Conservation (phyloP, 1,284 basidiomycete genomes). For the Trichosporon sp. region DNA sequence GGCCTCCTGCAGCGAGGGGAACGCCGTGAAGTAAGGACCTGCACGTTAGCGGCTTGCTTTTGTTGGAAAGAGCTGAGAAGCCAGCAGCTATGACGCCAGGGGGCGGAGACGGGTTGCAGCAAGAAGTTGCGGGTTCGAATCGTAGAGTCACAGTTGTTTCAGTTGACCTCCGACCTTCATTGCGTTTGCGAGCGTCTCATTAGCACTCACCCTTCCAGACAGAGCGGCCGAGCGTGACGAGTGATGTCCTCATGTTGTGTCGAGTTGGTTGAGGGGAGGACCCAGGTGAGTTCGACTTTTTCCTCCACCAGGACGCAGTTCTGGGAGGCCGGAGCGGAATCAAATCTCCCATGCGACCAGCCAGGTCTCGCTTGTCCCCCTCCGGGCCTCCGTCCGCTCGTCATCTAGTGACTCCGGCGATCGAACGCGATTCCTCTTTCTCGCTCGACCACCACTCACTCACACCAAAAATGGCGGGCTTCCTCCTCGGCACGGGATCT, state of each 20-base stretch:
- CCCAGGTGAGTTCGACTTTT: constrained; percentile 14
- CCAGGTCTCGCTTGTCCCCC: background rate
- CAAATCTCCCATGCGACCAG: constrained; percentile 9
- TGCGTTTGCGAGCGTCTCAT: background rate
- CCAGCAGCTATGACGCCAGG: background rate
- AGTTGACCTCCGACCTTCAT: background rate
- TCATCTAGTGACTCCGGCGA: background rate
- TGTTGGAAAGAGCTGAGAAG: background rate
- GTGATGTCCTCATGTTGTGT: constrained; percentile 19
- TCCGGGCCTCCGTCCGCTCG: constrained; percentile 5
- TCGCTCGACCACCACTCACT: background rate
- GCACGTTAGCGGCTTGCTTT: background rate
- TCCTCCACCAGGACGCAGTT: background rate
- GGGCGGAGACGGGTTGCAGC: no score
- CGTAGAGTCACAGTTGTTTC: background rate
- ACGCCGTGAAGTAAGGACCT: constrained; percentile 94
- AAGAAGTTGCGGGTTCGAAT: background rate
- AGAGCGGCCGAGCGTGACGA: constrained; percentile 38
- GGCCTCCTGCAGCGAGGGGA: constrained; percentile 82
- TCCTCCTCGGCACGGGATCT: constrained; percentile 41
- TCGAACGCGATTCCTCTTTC: background rate
- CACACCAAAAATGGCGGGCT: constrained; percentile 36
- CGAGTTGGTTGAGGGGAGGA: background rate
- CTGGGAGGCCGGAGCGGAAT: constrained; percentile 4
- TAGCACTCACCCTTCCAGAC: constrained; percentile 51